These are phyloP conservation scores for Pyrenula aspistea DNA, from an alignment of 495 filamentous ascomycete genomes.

Conservation along the genomic window DNA sequence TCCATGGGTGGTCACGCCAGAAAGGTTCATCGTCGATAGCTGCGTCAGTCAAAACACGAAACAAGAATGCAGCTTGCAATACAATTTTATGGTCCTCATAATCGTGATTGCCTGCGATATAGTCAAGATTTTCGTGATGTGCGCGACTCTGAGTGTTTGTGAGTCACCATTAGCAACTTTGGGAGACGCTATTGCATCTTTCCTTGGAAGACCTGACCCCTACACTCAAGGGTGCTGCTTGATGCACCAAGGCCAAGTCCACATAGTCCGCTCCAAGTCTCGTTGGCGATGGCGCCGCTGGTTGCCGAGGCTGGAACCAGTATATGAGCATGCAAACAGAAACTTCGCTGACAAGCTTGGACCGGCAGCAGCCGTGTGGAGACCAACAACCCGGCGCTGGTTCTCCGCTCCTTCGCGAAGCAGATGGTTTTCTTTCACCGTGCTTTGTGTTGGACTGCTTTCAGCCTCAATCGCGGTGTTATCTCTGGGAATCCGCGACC, in stretches of 20 bases:
- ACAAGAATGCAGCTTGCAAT: too few relatives aligned
- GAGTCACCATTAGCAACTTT: constrained; percentile 6
- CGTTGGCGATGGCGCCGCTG: neutral
- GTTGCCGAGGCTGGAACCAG: neutral
- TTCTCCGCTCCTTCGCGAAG: too few relatives aligned
- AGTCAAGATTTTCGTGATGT: constrained; percentile 8
- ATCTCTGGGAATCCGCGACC: neutral
- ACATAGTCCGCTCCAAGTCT: too few relatives aligned
- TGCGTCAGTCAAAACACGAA: too few relatives aligned
- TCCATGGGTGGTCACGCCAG: too few relatives aligned
- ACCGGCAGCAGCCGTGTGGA: neutral
- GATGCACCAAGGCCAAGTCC: too few relatives aligned
- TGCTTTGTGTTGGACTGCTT: too few relatives aligned
- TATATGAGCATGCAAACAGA: neutral
- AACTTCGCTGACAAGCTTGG: neutral
- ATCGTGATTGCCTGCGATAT: constrained; percentile 2
- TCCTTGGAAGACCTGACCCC: constrained; percentile 7
- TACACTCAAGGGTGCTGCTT: neutral
- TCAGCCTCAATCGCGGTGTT: neutral
- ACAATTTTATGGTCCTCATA: neutral
- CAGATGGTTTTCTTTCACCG: too few relatives aligned
- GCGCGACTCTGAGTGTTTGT: neutral
- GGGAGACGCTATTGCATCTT: constrained; percentile 13
- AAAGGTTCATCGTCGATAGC: too few relatives aligned
- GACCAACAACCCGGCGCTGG: too few relatives aligned